These are phyloP conservation scores for Penicillium sp. DNA, from an alignment of 2,329 filamentous ascomycete genomes.

Conservation along the genomic window DNA sequence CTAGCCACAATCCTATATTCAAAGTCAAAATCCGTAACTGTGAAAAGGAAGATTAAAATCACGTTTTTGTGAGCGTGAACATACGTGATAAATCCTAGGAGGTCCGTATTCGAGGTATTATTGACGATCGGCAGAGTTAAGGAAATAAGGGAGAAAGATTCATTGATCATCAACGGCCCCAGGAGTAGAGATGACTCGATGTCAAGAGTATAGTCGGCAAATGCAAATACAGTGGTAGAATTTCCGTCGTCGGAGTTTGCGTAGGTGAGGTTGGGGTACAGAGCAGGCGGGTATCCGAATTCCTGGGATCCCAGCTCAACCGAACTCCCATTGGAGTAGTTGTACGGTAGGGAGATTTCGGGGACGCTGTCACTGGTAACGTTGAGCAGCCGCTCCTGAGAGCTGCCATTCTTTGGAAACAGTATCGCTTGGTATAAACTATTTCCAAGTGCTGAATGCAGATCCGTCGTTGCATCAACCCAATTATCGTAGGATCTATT, in stretches of 20 bases:
- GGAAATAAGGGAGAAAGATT: constrained; percentile 75
- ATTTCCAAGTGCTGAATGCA: constrained; percentile 69
- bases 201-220: constrained; percentile 48
- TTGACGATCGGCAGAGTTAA: constrained; percentile 79
- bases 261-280: constrained; percentile 83
- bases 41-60: constrained; percentile 28
- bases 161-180: constrained; percentile 75
- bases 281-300: constrained; percentile 69
- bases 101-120: constrained; percentile 62
- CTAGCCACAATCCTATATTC: constrained; percentile 56
- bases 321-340: constrained; percentile 59
- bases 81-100: constrained; percentile 82
- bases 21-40: background rate
- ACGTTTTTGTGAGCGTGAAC: constrained; percentile 58
- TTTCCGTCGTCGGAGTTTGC: constrained; percentile 33
- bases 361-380: constrained; percentile 59
- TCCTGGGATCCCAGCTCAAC: constrained; percentile 65
- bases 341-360: constrained; percentile 62
- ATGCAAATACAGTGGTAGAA: constrained; percentile 41
- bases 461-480: constrained; percentile 63
- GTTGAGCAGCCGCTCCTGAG: constrained; percentile 63
- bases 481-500: constrained; percentile 66
- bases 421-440: constrained; percentile 72
- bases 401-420: constrained; percentile 69
- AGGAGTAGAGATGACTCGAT: constrained; percentile 67